Conservation (phyloP, 2,329 filamentous ascomycete genomes). For the Pseudogymnoascus sp. region DNA sequence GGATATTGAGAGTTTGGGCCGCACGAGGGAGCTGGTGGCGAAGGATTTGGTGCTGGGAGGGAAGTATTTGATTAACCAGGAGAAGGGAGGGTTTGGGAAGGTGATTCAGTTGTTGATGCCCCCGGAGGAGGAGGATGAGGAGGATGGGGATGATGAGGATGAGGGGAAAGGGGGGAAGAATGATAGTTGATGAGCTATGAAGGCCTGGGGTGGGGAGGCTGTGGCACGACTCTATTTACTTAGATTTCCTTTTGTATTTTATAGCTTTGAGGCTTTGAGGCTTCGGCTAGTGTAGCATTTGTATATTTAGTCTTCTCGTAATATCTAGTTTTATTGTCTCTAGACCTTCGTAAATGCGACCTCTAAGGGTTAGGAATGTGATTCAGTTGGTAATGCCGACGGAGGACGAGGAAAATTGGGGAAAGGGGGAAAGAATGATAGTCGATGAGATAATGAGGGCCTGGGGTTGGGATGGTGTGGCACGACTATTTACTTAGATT, state of each 20-base stretch:
- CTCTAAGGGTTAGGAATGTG: neutral
- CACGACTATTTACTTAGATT: neutral
- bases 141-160: slow-evolving; percentile 22
- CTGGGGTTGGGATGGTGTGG: no score
- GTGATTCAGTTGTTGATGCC: slow-evolving; percentile 19
- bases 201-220: neutral
- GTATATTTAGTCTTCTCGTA: neutral
- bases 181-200: slow-evolving; percentile 1
- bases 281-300: slow-evolving; percentile 7
- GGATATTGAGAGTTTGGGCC: slow-evolving; percentile 87
- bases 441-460: no score
- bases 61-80: slow-evolving; percentile 56
- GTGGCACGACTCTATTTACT: neutral
- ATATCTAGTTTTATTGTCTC: neutral
- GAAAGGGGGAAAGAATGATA: no score
- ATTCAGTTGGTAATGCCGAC: no score
- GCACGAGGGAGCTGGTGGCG: slow-evolving; percentile 89
- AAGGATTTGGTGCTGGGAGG: slow-evolving; percentile 87
- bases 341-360: neutral
- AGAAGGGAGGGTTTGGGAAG: slow-evolving; percentile 20
- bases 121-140: slow-evolving; percentile 21
- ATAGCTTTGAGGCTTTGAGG: neutral
- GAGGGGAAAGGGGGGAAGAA: slow-evolving; percentile 12
- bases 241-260: slow-evolving; percentile 9
- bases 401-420: no score